Evolutionary conservation across 306 rosid species (phyloP), one percentile per base, ranked within the genome.

Genomic region (Corylus avellana): DNA sequence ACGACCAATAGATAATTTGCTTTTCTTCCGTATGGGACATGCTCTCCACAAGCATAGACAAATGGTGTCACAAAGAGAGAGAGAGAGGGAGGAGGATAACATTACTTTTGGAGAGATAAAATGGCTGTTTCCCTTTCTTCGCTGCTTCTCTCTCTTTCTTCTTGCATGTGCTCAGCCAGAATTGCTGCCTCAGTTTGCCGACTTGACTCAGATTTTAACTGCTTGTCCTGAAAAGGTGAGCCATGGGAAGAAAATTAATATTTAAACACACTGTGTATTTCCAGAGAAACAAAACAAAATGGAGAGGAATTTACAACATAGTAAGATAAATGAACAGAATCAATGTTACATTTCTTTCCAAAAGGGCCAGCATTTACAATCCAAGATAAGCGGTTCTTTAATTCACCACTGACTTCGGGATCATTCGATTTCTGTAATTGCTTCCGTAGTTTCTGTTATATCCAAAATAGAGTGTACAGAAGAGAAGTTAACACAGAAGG

Each of bases 61-160:
- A 63, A 29, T 63, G 47, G 11, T 16, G 29, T 3, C 63, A 79
- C 42, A 74, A 62, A 74, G 73, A 67, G 74, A 75, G 57, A 35
- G 53, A 5, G 5, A 50, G 16, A 11, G n/a, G 25, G 25, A 39
- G 64, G 59, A 25, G 63, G 44, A 74, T 49, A 46, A 47, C 48
- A 46, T 75, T 87, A 91, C 97, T 91, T 79, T 91, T 87, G 80
- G 90, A 86, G 51, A 90, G 77, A 89, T 81, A 92, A 81, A 88
- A 87, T 25, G 97, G 97, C 27, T 84, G 88, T 80, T 92, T 86
- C 53, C 95, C 98, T 79, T 84, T 87, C 80, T 92, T 92, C 56
- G 88, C 79, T 61, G 94, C 92, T 88, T 90, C 95, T 83, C 96
- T 85, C 84, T 90, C 96, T 82, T 84, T 91, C 84, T 87, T 92